Conservation (phyloP, 148 eudicot genomes). For the Spergularia bocconei region DNA sequence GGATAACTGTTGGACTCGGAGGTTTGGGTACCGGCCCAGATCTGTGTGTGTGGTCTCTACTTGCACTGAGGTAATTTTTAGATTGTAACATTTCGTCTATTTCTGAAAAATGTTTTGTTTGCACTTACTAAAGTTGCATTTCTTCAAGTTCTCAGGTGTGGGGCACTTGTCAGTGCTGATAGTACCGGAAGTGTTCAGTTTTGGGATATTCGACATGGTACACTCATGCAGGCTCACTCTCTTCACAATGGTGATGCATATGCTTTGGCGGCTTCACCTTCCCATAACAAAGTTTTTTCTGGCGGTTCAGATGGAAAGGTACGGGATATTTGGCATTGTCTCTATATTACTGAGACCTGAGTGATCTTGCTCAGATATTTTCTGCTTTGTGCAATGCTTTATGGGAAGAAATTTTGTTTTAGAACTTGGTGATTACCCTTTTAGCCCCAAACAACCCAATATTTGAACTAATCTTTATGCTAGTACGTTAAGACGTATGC, state of each 20-base stretch:
- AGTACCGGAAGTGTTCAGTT: constrained; percentile 92
- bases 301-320: constrained; percentile 99
- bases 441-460: neutral
- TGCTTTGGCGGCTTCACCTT: constrained; percentile 78
- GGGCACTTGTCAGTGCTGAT: constrained; percentile 87
- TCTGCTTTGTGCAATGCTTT: constrained; percentile 8
- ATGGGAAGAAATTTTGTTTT: neutral
- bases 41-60: constrained; percentile 87
- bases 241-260: constrained; percentile 87
- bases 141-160: constrained; percentile 45
- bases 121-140: neutral
- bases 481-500: neutral
- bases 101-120: neutral
- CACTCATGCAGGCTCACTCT: constrained; percentile 81
- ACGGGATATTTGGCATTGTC: constrained; percentile 19
- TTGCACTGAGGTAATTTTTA: constrained; percentile 62
- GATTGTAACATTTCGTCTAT: neutral
- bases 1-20: constrained; percentile 90
- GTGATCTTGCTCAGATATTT: neutral
- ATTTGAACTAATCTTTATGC: neutral
- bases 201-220: constrained; percentile 84
- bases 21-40: constrained; percentile 70
- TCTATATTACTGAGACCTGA: constrained; percentile 9
- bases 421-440: neutral
- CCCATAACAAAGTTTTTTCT: constrained; percentile 80